Base-by-base conservation (phyloP, 140 eudicot genomes). In the Oenanthe javanica region DNA sequence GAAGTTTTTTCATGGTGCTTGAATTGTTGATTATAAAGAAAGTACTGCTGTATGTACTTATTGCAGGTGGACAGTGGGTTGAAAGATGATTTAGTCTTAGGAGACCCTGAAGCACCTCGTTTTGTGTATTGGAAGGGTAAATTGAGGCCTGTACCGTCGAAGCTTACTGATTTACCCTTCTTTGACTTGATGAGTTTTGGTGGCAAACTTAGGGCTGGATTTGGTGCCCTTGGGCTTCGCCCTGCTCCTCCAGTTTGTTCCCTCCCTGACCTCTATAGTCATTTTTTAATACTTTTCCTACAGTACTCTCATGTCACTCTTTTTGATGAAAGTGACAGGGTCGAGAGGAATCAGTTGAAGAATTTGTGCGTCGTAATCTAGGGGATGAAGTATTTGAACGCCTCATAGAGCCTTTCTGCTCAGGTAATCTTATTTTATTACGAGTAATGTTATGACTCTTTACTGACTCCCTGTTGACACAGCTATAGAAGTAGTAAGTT, bases 301-400 rank as follows among this genome's bases (percentile, higher is more conserved):
- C 9, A 38, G 27, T 64, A 42, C 66, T 82, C 80, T 83, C 84
- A 86, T 82, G 13, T 77, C 51, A 51, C 61, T 49, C 75, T 15
- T 54, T 85, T 83, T 87, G 84, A 82, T 82, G 81, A 88, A 83
- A 81, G 85, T 79, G 81, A 85, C 97, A 94, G 98, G 94, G 83
- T 55, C 90, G 72, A 45, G 98, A 94, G 89, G 98, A 94, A 86
- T 94, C 98, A 18, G 91, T 94, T 84, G 98, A 94, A 83, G 96
- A 90, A 83, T 94, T 94, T 89, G 98, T 94, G 59, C 92, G 98
- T 52, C 97, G 98, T 25, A 92, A 94, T 83, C 96, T 92, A 57
- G 98, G 98, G 5, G 90, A 83, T 82, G 97, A 94, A 87, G 98
- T 94, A 70, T 94, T 94, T 75, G 98, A 94, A 81, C 98, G 98